Evolutionary conservation across 2,329 filamentous ascomycete genomes (phyloP), one percentile per base, ranked within the genome.

Genomic region (Curvularia sp.): DNA sequence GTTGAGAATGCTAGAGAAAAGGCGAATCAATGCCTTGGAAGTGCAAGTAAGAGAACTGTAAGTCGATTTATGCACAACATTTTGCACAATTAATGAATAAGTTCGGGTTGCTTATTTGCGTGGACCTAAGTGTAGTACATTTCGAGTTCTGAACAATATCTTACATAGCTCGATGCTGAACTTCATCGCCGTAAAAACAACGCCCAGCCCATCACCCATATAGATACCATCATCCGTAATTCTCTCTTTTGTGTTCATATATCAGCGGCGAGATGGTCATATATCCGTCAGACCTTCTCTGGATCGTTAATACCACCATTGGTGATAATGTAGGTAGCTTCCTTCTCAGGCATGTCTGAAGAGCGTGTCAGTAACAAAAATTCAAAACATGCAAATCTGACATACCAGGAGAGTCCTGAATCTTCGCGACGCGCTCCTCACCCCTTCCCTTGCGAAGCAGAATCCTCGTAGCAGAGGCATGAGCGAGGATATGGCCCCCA

Each of bases 271-370:
- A 57, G 24, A 49, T 55, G 8, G 12, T 42, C n/a, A 15, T 12
- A 49, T 15, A 55, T n/a, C 22, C 33, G 10, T 73, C 46, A 88
- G 33, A 81, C 79, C 74, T 88, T 88, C 65, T 89, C 87, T 1
- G 87, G 84, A 70, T 90, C 87, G 57, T 84, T 87, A 75, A 90
- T 89, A 33, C 88, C 88, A 31, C 88, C 88, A 61, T 84, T 87
- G 28, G 87, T 89, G 66, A 90, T 90, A 63, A 90, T 82, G 74
- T 90, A 90, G 1, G 85, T 89, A 26, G 88, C 87, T 75, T 90
- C 88, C 49, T 83, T 83, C 72, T 90, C 88, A 5, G 88, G 87
- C 68, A 88, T 89, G 67, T 89, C 88, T 86, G 22, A 2, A 51
- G 9, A 5, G 33, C n/a, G 18, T n/a, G 55, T 76, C 46, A 75